Evolutionary conservation across 2,329 filamentous ascomycete genomes (phyloP), one percentile per base, ranked within the genome.

Genomic region (Escovopsis sp.): DNA sequence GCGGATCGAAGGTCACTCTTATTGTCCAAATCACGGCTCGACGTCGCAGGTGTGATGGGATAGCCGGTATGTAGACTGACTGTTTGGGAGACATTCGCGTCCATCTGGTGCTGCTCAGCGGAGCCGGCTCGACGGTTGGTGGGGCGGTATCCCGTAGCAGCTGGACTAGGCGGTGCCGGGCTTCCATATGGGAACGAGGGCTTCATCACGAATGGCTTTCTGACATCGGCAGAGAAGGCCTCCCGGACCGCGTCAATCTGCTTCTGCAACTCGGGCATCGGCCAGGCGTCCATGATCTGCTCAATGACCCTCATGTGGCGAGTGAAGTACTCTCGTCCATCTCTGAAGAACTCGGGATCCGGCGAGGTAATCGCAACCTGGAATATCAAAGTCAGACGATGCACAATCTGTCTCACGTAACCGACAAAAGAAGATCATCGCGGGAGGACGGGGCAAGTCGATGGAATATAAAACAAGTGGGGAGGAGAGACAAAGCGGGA

Each of bases 291-390:
- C 51, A 84, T 82, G 46, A 86, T 90, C 44, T 76, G 78, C 55
- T 96, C 88, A 39, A 96, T 65, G 27, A 96, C 79, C 37, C 87
- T 76, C 88, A 96, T 94, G 48, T 94, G 87, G 33, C 88, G 72
- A 2, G 84, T 81, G 50, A 96, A 96, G 53, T 81, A 96, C 41
- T 88, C 80, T 23, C 83, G 72, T 5, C 88, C 84, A 53, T 94
- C 85, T 0, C 68, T 65, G 51, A 90, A 87, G 38, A 94, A 71
- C 27, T 90, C 82, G 1, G 85, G 82, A 53, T 96, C 87, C 14
- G 90, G 88, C 14, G 86, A 94, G 12, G 87, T 92, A 41, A 94
- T 79, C 4, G 87, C 87, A 45, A 94, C 80, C 87, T 92, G 27
- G 21, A 7, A 21, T 16, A 13, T 9, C 9, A 25, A 9, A 14